Base-by-base conservation (phyloP, 208 protist genomes). In the Wallacemonas sp. region DNA sequence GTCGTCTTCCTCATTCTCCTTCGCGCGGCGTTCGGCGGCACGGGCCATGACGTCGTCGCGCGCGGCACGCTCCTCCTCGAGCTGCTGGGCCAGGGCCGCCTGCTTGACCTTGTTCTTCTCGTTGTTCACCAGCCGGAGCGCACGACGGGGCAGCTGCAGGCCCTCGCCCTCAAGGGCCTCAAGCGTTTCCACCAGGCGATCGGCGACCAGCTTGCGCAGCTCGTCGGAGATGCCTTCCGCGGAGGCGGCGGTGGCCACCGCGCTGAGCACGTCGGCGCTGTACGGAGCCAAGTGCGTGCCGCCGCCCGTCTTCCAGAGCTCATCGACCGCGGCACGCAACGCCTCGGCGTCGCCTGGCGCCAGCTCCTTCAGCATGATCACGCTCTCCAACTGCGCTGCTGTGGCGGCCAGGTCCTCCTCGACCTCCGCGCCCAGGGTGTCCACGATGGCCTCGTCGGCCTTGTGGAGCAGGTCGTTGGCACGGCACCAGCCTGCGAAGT, bases 251-350 rank as follows among this genome's bases (percentile, higher is more conserved):
- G 83, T 76, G 0, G 85, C 90, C 32, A 95, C 80, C 11, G 79
- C 77, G 1, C 87, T 93, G 1, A 95, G 79, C 33, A 95, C 90
- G 49, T 95, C 90, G 11, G 77, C 67, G 61, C 90, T 95, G 42
- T 74, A 74, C 14, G 89, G 89, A 20, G 48, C 57, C 22, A 92
- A 84, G 61, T 57, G 77, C 57, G 74, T 67, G 3, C 55, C 26
- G 5, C 55, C 45, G 1, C 83, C 84, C 1, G 65, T 71, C 18
- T 57, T 32, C 87, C 89, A 95, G 57, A 95, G 57, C 14, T 74
- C 70, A 16, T 95, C 72, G 8, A 84, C 38, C 2, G 81, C 61
- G 12, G 61, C 31, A 0, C 41, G 22, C 18, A 84, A 77, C 5
- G 72, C 82, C 36, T 57, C 75, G 12, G 76, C 78, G 55, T 94